Evolutionary conservation across 345 rosid genomes (phyloP).

Genomic region (Boechera retrofracta): DNA sequence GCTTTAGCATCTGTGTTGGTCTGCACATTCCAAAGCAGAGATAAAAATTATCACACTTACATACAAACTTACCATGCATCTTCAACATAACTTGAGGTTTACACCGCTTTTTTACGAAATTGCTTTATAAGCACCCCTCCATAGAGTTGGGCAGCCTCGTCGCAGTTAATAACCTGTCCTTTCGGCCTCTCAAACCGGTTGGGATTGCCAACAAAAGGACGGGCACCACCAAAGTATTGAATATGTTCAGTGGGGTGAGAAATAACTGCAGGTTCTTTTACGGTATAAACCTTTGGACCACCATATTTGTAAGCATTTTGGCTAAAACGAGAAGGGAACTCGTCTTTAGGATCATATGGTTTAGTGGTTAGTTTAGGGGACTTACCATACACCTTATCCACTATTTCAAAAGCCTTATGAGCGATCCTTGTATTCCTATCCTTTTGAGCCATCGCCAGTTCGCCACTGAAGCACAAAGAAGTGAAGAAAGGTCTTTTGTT

Average conservation of each 20-base stretch:
- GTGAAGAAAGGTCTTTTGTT: conserved; percentile 18
- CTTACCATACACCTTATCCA: conserved; percentile 31
- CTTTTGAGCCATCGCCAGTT: conserved; percentile 29
- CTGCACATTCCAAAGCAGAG: conserved; percentile 22
- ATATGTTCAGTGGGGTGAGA: conserved; percentile 25
- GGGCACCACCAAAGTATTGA: conserved; percentile 26
- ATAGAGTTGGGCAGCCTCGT: conserved; percentile 37
- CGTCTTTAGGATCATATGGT: conserved; percentile 29
- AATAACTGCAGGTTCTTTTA: not conserved
- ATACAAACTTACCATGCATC: conserved; percentile 23
- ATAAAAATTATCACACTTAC: conserved; percentile 17
- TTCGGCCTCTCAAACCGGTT: conserved; percentile 30
- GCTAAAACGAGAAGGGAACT: conserved; percentile 23
- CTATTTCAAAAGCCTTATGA: conserved; percentile 40
- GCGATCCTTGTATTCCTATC: conserved; percentile 17
- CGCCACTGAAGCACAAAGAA: conserved; percentile 25
- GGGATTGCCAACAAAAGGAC: conserved; percentile 23
- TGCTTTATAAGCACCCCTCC: conserved; percentile 47
- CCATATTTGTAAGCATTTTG: conserved; percentile 25
- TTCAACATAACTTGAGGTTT: conserved; percentile 28
- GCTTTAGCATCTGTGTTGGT: conserved; percentile 41
- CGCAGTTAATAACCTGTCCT: conserved; percentile 36
- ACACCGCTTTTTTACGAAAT: conserved; percentile 19
- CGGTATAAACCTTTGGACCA: conserved; percentile 31
- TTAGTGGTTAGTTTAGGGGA: not conserved